Percentiles rank a stretch among this genome's conserved stretches.
Conservation (phyloP, 1,284 basidiomycete genomes). For the Fomitiporia mediterranea region DNA sequence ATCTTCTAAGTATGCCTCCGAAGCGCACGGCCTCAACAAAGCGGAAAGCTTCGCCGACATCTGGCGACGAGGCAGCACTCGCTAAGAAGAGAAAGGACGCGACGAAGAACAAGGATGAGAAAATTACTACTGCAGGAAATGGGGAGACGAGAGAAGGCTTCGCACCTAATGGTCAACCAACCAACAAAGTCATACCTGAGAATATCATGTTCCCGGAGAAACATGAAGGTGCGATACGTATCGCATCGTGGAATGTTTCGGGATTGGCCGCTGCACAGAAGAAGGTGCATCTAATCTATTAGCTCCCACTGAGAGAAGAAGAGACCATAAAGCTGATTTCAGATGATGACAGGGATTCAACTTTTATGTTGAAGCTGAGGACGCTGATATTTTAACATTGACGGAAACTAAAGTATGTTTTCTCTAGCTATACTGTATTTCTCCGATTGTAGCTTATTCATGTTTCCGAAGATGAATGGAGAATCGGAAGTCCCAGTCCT, state of each 20-base stretch:
- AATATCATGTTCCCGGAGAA: constrained; percentile 55
- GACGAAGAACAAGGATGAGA: not conserved
- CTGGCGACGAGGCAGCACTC: not conserved
- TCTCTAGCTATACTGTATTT: constrained; percentile 9
- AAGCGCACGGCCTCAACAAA: constrained; percentile 10
- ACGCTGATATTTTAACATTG: constrained; percentile 74
- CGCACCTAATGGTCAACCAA: constrained; percentile 51
- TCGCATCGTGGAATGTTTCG: constrained; percentile 74
- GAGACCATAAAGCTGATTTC: not conserved
- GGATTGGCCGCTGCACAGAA: constrained; percentile 64
- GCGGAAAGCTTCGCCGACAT: constrained; percentile 10
- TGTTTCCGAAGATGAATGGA: constrained; percentile 52
- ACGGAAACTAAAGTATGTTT: constrained; percentile 72
- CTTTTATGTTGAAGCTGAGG: constrained; percentile 75
- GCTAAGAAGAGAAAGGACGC: constrained; percentile 7
- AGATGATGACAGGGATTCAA: constrained; percentile 60
- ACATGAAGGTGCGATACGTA: constrained; percentile 43
- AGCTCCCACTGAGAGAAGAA: not conserved
- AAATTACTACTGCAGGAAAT: not conserved
- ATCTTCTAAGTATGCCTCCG: constrained; percentile 3
- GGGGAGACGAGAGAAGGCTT: not conserved
- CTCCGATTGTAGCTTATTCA: not conserved
- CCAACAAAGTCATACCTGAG: constrained; percentile 68
- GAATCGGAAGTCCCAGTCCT: constrained; percentile 55
- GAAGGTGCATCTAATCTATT: constrained; percentile 46